Percentiles rank a stretch among this genome's conserved stretches.
Evolutionary conservation across 164 flowering plant species (phyloP).

Genomic region (Aristolochia fimbriata): DNA sequence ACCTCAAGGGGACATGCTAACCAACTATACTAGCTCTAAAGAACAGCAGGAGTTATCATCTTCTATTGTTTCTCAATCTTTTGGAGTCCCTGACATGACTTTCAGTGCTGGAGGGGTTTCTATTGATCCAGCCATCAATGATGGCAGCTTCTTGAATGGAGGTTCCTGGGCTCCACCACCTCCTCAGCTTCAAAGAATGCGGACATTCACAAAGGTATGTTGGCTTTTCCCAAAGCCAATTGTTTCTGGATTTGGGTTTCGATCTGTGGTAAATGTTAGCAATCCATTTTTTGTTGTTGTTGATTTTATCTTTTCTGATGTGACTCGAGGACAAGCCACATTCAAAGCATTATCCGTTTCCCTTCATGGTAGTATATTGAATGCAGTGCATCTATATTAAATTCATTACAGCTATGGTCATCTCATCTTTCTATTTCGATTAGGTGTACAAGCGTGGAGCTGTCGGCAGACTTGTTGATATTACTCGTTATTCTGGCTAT

Average conservation of each 20-base stretch:
- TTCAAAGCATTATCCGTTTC: too few relatives aligned
- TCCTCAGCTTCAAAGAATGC: conserved; percentile 57
- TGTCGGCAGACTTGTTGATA: conserved; percentile 94
- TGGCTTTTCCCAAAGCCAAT: background rate
- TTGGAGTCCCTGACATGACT: conserved; percentile 78
- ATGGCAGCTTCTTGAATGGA: conserved; percentile 45
- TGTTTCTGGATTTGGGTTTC: background rate
- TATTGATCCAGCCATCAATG: conserved; percentile 67
- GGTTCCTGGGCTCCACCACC: conserved; percentile 61
- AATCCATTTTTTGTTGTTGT: too few relatives aligned
- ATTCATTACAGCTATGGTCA: too few relatives aligned
- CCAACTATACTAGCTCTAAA: conserved; percentile 46
- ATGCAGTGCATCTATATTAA: too few relatives aligned
- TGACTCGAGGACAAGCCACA: too few relatives aligned
- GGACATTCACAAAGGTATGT: conserved; percentile 85
- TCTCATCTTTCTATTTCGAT: too few relatives aligned
- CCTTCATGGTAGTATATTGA: too few relatives aligned
- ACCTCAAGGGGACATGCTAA: conserved; percentile 42
- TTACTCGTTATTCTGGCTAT: conserved; percentile 77
- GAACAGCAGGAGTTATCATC: conserved; percentile 86
- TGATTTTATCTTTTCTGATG: too few relatives aligned
- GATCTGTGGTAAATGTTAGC: too few relatives aligned
- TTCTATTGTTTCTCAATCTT: conserved; percentile 86
- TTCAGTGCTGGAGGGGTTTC: conserved; percentile 38
- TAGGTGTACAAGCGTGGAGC: conserved; percentile 97